Conservation (phyloP, 1,284 basidiomycete genomes). For the Cutaneotrichosporon sp. region DNA sequence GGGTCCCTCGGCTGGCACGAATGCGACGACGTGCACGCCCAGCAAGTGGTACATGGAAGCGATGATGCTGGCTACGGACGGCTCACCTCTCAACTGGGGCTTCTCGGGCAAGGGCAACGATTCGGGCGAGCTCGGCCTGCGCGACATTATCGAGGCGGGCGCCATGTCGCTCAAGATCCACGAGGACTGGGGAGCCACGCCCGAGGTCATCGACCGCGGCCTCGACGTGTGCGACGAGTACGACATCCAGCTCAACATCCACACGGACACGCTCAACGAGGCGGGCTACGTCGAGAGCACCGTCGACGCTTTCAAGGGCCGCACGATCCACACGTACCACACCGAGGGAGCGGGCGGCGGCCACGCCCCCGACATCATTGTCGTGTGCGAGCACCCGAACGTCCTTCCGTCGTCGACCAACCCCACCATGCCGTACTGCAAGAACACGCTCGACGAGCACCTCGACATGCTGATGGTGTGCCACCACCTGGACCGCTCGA, state of each 20-base stretch:
- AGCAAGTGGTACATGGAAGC: slow-evolving; percentile 81
- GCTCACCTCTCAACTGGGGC: slow-evolving; percentile 85
- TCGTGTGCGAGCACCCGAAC: slow-evolving; percentile 85
- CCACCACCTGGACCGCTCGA: slow-evolving; percentile 84
- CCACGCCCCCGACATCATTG: slow-evolving; percentile 97
- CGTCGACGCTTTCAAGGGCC: slow-evolving; percentile 82
- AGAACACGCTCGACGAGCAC: slow-evolving; percentile 95
- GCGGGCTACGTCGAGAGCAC: slow-evolving; percentile 74
- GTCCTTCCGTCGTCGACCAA: slow-evolving; percentile 97
- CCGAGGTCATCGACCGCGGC: slow-evolving; percentile 75
- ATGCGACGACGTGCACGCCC: slow-evolving; percentile 94
- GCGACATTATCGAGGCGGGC: slow-evolving; percentile 84
- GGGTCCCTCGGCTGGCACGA: slow-evolving; percentile 85
- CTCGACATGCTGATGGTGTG: slow-evolving; percentile 96
- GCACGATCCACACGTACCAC: slow-evolving; percentile 98
- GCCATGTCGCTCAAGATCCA: slow-evolving; percentile 93
- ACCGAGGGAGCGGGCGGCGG: slow-evolving; percentile 94
- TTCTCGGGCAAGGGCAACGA: slow-evolving; percentile 97
- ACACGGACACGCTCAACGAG: slow-evolving; percentile 95
- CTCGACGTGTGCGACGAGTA: slow-evolving; percentile 85
- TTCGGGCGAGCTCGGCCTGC: slow-evolving; percentile 66
- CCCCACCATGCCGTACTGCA: slow-evolving; percentile 88
- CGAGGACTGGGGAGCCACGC: slow-evolving; percentile 97
- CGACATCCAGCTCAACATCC: slow-evolving; percentile 97
- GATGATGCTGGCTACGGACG: slow-evolving; percentile 88